Base-by-base conservation (phyloP, 345 rosid genomes). In the Draba incana region DNA sequence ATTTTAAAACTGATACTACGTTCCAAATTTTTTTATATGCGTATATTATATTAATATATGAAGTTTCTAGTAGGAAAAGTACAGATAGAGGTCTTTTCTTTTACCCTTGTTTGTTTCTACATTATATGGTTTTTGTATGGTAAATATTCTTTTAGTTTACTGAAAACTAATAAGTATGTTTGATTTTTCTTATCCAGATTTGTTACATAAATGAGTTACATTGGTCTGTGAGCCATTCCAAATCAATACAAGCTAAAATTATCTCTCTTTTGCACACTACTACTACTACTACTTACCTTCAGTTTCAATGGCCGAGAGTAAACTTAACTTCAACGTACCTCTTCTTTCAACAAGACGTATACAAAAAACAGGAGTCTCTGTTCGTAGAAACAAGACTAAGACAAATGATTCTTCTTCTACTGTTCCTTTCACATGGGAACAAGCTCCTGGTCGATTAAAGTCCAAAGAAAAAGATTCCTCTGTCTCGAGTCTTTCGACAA, bases 381-480 rank as follows among this genome's bases (percentile, higher is more conserved):
- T 81, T 1, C 79, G 70, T 27, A 56, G 66, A 48, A 69, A 62
- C 79, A 75, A 63, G 70, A 25, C 37, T 4, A 66, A 59, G 24
- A 58, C 62, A 43, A 76, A 46, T 57, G 68, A 51, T 16, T 62
- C 77, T 38, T 63, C 30, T 58, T 60, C 66, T 12, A 30, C 96
- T 5, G 92, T 94, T 66, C 97, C 99, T 71, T 94, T 94, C 62
- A 68, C 69, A 12, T 94, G 99, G 98, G 97, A 91, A 57, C 84
- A 79, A 64, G 82, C 84, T 62, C 97, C 99, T 43, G 99, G 99
- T 16, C 80, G 80, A 71, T 68, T 84, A 4, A 94, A 83, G 68
- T 76, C 69, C 16, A 60, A 64, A 3, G 77, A 59, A 14, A 60
- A 64, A 3, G 77, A 59, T 63, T 52, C 63, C 62, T 72, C 57